Base-by-base conservation (phyloP, 805 yeast species). In the Candida sanyiensis region DNA sequence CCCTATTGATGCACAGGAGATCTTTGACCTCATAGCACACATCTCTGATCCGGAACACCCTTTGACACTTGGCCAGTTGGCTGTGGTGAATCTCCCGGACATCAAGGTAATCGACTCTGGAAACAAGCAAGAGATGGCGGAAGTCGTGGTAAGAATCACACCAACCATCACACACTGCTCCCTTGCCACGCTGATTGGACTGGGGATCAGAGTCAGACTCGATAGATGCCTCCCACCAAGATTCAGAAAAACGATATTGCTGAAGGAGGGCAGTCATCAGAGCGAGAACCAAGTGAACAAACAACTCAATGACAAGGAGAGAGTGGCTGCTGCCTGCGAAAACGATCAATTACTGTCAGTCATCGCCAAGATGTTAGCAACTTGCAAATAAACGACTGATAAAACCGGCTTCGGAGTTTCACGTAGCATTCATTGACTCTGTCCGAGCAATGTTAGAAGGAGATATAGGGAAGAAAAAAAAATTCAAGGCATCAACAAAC, bases 11-110 rank as follows among this genome's bases (percentile, higher is more conserved):
- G 61, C 88, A 2, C 97, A 90, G 57, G 98, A 90, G 56, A 79
- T 90, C 6, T 88, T 77, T 51, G 96, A 89, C 57, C 65, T 90
- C 34, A 85, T 86, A 3, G 77, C 96, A 6, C 74, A 81, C 22
- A 86, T 88, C 10, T 83, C 94, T 0, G 99, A 93, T 58, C 99
- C 99, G 2, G 99, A 93, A 56, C 99, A 93, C 59, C 99, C 99
- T 1, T 67, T 93, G 30, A 83, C 96, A 0, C 67, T 93, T 41
- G 98, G 96, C 0, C 97, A 93, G 61, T 69, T 93, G 13, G 90
- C 96, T 0, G 97, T 93, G 29, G 96, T 93, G 2, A 88, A 87
- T 51, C 65, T 93, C 35, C 70, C 72, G 6, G 96, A 94, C 56
- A 93, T 93, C 42, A 59, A 64, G 28, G 87, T 93, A 3, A 66